phyloP scores from a whole-genome alignment of 805 yeast genomes.

The Yarrowia sp. region DNA sequence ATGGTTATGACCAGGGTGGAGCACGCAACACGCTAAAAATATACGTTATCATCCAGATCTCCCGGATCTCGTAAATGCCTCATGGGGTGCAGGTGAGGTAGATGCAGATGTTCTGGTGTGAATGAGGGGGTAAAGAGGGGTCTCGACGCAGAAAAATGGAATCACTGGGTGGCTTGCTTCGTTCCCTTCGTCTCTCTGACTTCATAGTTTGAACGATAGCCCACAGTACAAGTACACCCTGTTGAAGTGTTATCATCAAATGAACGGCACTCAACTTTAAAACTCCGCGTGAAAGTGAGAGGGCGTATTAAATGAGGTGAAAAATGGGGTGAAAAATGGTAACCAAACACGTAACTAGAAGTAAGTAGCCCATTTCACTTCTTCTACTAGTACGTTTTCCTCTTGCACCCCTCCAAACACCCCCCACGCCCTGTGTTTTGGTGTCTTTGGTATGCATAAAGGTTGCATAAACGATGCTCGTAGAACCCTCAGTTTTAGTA shows the following conservation, averaged over 20 bases:
- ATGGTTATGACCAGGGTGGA: background rate
- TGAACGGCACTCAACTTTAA: constrained; percentile 31
- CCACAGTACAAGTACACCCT: constrained; percentile 9
- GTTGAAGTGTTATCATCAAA: constrained; percentile 11
- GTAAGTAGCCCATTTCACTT: too few relatives aligned
- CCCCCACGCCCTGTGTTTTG: constrained; percentile 3
- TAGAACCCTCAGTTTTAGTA: constrained; percentile 2
- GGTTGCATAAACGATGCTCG: constrained; percentile 23
- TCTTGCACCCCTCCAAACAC: background rate
- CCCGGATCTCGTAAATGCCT: background rate
- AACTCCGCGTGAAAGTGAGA: background rate
- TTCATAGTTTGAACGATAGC: background rate
- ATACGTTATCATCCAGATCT: background rate
- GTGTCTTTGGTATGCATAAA: constrained; percentile 11
- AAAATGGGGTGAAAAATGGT: too few relatives aligned
- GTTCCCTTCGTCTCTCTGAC: too few relatives aligned
- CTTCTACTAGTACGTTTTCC: too few relatives aligned
- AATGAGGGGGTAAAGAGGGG: too few relatives aligned
- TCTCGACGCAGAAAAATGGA: too few relatives aligned
- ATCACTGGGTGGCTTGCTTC: too few relatives aligned
- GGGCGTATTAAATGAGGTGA: background rate
- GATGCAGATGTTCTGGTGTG: background rate
- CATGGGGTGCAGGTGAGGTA: background rate
- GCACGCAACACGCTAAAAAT: background rate
- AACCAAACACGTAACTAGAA: too few relatives aligned